These are phyloP conservation scores for Leishmania arabica DNA, from an alignment of 208 protist species.

Conservation along the genomic window DNA sequence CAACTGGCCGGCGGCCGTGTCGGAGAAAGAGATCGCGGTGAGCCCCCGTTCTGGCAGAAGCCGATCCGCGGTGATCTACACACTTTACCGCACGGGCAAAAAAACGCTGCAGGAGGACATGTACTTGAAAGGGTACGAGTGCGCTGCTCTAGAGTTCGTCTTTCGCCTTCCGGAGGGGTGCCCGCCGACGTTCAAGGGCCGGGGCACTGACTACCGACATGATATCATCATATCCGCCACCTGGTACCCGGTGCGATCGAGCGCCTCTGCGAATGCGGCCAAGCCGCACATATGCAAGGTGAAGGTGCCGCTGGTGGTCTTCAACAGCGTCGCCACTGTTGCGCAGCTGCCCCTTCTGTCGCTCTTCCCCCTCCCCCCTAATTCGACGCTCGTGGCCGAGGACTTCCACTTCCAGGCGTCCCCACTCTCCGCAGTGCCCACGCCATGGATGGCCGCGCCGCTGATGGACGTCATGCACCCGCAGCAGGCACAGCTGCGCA, in stretches of 20 bases:
- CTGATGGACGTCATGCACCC: slow-evolving; percentile 30
- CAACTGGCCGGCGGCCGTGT: slow-evolving; percentile 14
- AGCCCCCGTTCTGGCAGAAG: neutral
- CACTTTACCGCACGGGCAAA: slow-evolving; percentile 21
- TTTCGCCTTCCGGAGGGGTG: slow-evolving; percentile 54
- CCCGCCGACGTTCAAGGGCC: slow-evolving; percentile 51
- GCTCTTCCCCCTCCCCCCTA: slow-evolving; percentile 34
- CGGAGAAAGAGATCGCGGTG: neutral
- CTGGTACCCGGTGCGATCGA: slow-evolving; percentile 17
- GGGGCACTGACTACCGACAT: slow-evolving; percentile 26
- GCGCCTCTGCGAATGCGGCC: neutral
- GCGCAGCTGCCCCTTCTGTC: slow-evolving; percentile 33
- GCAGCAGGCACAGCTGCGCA: slow-evolving; percentile 33
- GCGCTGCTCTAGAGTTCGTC: slow-evolving; percentile 27
- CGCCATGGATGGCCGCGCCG: slow-evolving; percentile 33
- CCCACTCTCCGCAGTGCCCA: slow-evolving; percentile 34
- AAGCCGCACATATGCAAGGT: slow-evolving; percentile 12
- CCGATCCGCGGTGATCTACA: slow-evolving; percentile 9
- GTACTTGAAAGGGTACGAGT: slow-evolving; percentile 26
- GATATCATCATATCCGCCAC: slow-evolving; percentile 22
- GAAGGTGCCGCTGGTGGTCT: slow-evolving; percentile 22
- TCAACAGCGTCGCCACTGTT: slow-evolving; percentile 26
- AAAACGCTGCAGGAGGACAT: slow-evolving; percentile 16
- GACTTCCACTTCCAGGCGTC: slow-evolving; percentile 35
- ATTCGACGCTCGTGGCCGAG: slow-evolving; percentile 23